Conservation (phyloP, 148 eudicot genomes). For the Fagopyrum tataricum region DNA sequence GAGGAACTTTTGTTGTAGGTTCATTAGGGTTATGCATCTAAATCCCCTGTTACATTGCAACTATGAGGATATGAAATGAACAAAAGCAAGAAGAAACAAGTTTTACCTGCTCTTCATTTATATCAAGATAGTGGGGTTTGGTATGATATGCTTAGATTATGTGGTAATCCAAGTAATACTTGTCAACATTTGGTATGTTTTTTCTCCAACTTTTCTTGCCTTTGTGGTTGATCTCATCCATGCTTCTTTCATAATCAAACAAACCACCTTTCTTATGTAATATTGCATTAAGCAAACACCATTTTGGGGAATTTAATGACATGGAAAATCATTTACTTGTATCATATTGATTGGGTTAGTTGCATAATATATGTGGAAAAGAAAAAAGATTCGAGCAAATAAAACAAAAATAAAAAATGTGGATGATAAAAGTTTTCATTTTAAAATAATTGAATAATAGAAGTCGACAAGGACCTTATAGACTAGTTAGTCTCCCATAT, state of each 20-base stretch:
- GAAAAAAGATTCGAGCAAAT: no score
- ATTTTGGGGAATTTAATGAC: not conserved
- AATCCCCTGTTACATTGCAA: not conserved
- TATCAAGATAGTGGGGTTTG: conserved; percentile 8
- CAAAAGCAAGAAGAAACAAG: not conserved
- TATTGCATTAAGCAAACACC: conserved; percentile 1
- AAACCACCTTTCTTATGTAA: not conserved
- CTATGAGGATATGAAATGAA: not conserved
- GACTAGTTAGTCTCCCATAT: no score
- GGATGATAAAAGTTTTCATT: no score
- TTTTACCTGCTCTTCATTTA: not conserved
- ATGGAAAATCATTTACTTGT: not conserved
- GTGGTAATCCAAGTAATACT: not conserved
- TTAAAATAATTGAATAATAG: no score
- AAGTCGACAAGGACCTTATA: no score
- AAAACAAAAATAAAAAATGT: no score
- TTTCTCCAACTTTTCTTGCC: not conserved
- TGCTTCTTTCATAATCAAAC: not conserved
- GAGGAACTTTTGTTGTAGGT: no score
- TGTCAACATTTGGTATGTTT: not conserved
- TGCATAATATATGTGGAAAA: no score
- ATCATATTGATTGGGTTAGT: not conserved
- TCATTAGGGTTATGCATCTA: no score
- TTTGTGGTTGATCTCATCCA: not conserved
- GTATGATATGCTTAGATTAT: not conserved